These are phyloP conservation scores for Ophiocytium majus DNA, from an alignment of 352 stramenopile species.

Conservation along the genomic window DNA sequence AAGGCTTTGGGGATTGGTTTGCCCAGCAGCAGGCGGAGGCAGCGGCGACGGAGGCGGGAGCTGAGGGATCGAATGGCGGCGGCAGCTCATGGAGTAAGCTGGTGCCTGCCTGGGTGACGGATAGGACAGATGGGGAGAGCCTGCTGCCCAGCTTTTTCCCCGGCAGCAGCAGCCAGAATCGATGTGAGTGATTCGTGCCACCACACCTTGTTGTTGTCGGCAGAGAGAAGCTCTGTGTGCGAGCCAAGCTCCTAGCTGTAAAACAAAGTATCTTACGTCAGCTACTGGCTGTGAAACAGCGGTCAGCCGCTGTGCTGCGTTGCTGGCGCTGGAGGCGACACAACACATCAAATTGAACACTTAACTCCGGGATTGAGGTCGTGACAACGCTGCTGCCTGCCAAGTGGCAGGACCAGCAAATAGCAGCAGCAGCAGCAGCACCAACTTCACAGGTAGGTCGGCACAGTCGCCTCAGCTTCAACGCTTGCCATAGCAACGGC, in stretches of 20 bases:
- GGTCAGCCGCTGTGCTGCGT: not conserved
- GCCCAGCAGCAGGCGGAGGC: not conserved
- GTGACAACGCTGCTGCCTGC: no score
- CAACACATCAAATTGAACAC: not conserved
- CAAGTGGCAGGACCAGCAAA: no score
- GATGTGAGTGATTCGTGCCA: not conserved
- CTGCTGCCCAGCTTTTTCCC: conserved; percentile 21
- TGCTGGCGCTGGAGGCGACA: not conserved
- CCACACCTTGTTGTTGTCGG: no score
- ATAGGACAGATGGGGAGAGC: conserved; percentile 1
- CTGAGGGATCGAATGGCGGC: not conserved
- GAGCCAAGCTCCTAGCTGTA: not conserved
- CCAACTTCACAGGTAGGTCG: no score
- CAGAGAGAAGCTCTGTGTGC: no score
- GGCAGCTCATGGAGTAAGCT: conserved; percentile 1
- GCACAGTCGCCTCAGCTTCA: no score
- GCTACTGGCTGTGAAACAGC: not conserved
- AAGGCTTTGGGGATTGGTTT: conserved; percentile 29
- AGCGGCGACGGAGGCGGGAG: not conserved
- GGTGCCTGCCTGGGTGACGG: conserved; percentile 19
- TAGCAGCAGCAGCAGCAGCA: no score
- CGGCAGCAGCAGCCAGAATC: not conserved
- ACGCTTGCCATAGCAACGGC: no score
- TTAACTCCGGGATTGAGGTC: no score
- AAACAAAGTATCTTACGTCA: not conserved